Conservation (phyloP, 164 flowering plant genomes). For the Kingdonia uniflora region DNA sequence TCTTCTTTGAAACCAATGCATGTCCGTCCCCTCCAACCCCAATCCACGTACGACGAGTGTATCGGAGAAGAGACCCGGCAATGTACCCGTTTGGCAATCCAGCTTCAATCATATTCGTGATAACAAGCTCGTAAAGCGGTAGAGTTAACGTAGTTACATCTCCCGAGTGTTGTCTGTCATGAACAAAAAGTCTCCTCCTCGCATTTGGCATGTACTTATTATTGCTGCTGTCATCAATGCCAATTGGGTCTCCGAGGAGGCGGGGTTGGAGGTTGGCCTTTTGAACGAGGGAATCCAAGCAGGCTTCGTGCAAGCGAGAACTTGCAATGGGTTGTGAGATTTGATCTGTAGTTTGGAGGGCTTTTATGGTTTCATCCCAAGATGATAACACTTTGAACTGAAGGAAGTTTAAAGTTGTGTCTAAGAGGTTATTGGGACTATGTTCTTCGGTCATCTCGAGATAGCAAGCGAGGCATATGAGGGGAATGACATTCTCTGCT, state of each 20-base stretch:
- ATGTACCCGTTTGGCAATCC: slow-evolving; percentile 30
- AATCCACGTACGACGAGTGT: slow-evolving; percentile 21
- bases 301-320: slow-evolving; percentile 37
- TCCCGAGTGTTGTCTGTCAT: slow-evolving; percentile 33
- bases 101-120: slow-evolving; percentile 26
- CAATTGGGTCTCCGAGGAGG: slow-evolving; percentile 51
- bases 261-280: slow-evolving; percentile 39
- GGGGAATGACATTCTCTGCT: slow-evolving; percentile 39
- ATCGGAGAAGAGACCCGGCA: slow-evolving; percentile 38
- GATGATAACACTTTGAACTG: slow-evolving; percentile 29
- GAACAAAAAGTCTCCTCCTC: slow-evolving; percentile 26
- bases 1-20: not conserved
- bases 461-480: slow-evolving; percentile 43
- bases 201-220: slow-evolving; percentile 21
- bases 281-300: slow-evolving; percentile 33
- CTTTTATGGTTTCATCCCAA: slow-evolving; percentile 57
- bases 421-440: slow-evolving; percentile 40
- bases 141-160: slow-evolving; percentile 38
- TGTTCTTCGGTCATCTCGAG: slow-evolving; percentile 60
- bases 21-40: not conserved
- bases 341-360: slow-evolving; percentile 25
- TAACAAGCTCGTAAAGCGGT: slow-evolving; percentile 33
- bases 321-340: slow-evolving; percentile 20
- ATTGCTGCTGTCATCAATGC: slow-evolving; percentile 10
- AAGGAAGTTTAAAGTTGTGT: slow-evolving; percentile 30